phyloP scores from a whole-genome alignment of 345 rosid genomes.

The Mallotus nudiflorus region DNA sequence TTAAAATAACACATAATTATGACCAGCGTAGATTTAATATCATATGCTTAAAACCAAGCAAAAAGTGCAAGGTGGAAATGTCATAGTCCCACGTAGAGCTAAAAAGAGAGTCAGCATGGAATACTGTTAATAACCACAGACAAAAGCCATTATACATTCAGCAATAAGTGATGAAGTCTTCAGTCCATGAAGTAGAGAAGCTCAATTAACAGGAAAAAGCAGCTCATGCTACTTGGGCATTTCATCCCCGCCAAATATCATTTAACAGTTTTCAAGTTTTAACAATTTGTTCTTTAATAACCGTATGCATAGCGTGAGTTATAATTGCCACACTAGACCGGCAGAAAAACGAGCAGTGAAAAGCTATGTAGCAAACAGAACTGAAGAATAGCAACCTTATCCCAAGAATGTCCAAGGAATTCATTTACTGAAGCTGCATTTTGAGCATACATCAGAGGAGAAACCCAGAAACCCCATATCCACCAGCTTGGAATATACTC shows the following conservation, averaged over 20 bases:
- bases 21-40: neutral
- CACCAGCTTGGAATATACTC: conserved; percentile 93
- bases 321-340: neutral
- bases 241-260: neutral
- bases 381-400: conserved; percentile 51
- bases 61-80: neutral
- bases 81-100: neutral
- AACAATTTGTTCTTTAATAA: neutral
- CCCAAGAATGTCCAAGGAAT: conserved; percentile 89
- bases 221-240: neutral
- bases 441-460: conserved; percentile 96
- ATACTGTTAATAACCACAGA: too few species aligned
- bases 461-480: conserved; percentile 99
- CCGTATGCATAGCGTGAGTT: neutral
- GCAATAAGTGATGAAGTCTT: too few species aligned
- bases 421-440: conserved; percentile 97
- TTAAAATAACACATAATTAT: neutral
- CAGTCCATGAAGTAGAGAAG: neutral
- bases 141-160: too few species aligned
- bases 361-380: neutral
- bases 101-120: too few species aligned
- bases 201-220: neutral
- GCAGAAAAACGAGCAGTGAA: neutral
- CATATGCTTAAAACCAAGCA: conserved; percentile 8
- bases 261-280: neutral